Base-by-base conservation (phyloP, 352 stramenopile genomes). In the Phytopythium sindhum region DNA sequence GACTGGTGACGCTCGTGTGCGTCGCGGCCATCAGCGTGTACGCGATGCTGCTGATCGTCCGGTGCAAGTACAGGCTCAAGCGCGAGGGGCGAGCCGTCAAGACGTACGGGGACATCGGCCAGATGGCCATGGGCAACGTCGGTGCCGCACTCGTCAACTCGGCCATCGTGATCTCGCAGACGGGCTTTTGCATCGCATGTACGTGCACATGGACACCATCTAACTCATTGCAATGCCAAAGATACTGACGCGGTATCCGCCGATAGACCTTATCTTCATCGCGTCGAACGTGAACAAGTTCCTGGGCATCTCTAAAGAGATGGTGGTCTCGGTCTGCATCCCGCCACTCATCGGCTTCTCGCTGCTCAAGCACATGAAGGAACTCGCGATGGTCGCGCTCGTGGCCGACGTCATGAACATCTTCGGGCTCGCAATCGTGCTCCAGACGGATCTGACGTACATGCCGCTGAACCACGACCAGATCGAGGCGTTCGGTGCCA, bases 341-440 rank as follows among this genome's bases (percentile, higher is more conserved):
- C 76, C 83, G 1, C 82, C 80, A 15, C 72, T 98, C 3, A 67
- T 89, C 35, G 65, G 76, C 2, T 85, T 98, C 48, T 93, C 93
- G 14, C 76, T 97, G 66, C 77, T 95, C 55, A 82, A 77, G 56
- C 84, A 96, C 70, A 93, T 98, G 82, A 90, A 84, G 68, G 81
- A 89, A 52, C 73, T 98, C 29, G 85, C 87, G 44, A 93, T 87
- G 39, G 90, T 96, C 61, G 90, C 88, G n/a, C 50, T 97, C 5
- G 60, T 97, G 28, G 92, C 92, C 10, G 91, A 98, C 70, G 70
- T 86, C 51, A 91, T 96, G 68, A 97, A 95, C 66, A 86, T 98
- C 26, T 52, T 86, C 14, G 92, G 89, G 3, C 74, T 97, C 12
- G 71, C 83, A 12, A 80, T 93, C 23, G 90, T 97, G 37, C 77